Conservation (phyloP, 805 yeast species). For the Nakazawaea anatomiae region DNA sequence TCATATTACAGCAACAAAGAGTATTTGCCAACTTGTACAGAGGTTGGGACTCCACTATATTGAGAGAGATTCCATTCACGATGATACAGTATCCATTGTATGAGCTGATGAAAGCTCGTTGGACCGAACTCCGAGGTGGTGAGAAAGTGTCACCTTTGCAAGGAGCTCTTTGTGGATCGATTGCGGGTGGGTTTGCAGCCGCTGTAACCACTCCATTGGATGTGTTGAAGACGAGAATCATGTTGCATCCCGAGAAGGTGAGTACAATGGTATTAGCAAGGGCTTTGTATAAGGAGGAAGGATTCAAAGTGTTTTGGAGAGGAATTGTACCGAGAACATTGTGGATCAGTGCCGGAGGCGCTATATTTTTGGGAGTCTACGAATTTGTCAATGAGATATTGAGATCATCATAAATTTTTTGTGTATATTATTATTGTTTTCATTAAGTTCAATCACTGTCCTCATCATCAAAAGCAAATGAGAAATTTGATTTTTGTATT, state of each 20-base stretch:
- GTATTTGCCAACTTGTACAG: slow-evolving; percentile 73
- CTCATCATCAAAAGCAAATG: slow-evolving; percentile 6
- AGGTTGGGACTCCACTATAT: slow-evolving; percentile 89
- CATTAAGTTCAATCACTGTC: not conserved
- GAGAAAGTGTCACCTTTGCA: slow-evolving; percentile 53
- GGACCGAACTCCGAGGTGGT: slow-evolving; percentile 39
- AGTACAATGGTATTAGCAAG: slow-evolving; percentile 42
- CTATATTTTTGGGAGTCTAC: slow-evolving; percentile 91
- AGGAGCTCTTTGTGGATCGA: slow-evolving; percentile 80
- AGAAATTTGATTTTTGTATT: slow-evolving; percentile 2
- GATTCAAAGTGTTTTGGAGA: slow-evolving; percentile 60
- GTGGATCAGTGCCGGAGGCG: slow-evolving; percentile 99
- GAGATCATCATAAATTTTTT: too few species aligned
- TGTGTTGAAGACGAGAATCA: slow-evolving; percentile 75
- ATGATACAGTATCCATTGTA: slow-evolving; percentile 93
- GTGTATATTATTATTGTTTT: too few species aligned
- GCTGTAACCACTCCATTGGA: slow-evolving; percentile 79
- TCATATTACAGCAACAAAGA: slow-evolving; percentile 53
- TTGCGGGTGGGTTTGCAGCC: slow-evolving; percentile 81
- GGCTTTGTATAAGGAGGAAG: slow-evolving; percentile 64
- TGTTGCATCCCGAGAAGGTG: slow-evolving; percentile 56
- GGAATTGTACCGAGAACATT: slow-evolving; percentile 95
- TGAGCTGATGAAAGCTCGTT: slow-evolving; percentile 65
- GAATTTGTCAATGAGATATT: slow-evolving; percentile 55
- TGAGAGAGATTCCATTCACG: slow-evolving; percentile 96